Base-by-base conservation (phyloP, 164 flowering plant genomes). In the Magnolia changhungtana region DNA sequence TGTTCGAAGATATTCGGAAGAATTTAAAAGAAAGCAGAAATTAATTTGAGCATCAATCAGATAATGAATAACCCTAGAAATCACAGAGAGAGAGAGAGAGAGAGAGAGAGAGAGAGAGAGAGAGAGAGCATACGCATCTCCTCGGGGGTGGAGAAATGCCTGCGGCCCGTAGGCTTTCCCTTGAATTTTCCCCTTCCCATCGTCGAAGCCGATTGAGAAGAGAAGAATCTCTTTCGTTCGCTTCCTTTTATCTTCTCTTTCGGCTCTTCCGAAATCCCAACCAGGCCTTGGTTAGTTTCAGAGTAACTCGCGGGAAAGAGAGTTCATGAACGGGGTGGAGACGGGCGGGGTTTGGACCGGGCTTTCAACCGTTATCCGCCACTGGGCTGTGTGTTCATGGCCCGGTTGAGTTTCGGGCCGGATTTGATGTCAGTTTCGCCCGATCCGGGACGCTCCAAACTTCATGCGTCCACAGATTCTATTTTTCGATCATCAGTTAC, bases 161-260 rank as follows among this genome's bases (percentile, higher is more conserved):
- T 87, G 27, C 89, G 88, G 59, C 95, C 95, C 31, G 92, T 90
- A 49, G 95, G 95, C 83, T 89, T 90, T 67, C 89, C 92, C 87
- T 90, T 90, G 84, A 85, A 89, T 79, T 89, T 90, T 70, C 95
- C 91, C 69, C 91, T 84, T 52, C 88, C 91, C 91, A 88, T 88
- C 11, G 59, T 21, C 14, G 58, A 19, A 10, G 58, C 2, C 7
- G 11, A 13, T n/a, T 19, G 37, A 49, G n/a, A 70, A 50, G 23
- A 49, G 14, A 70, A 65, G 24, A 10, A 65, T 11, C 29, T 21
- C 23, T 64, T 31, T 64, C 3, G 10, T 20, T 23, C 27, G 1
- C 68, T 65, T 59, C 16, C 63, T 13, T 13, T 19, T 59, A 14
- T 59, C 63, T 59, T 14, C n/a, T 59, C 63, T 10, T 19, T 59